Base-by-base conservation (phyloP, 163 green algal species). In the Chlorella variabilis region DNA sequence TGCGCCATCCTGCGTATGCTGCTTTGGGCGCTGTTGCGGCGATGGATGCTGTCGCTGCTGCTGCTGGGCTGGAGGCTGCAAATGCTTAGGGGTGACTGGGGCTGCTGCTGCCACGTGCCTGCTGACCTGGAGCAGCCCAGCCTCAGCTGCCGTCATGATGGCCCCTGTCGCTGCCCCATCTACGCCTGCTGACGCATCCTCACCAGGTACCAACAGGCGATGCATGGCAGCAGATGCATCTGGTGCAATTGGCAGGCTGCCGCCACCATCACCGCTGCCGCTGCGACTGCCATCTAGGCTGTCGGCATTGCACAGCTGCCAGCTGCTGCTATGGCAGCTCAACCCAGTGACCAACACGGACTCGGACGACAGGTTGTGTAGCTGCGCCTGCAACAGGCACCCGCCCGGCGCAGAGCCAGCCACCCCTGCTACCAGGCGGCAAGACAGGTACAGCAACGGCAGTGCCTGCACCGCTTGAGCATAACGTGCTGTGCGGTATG, bases 401-500 rank as follows among this genome's bases (percentile, higher is more conserved):
- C 25, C 70, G 6, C 78, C 75, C 2, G 48, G 59, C 38, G 39
- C 17, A 45, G 25, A 66, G 48, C 62, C 66, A 25, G 23, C 36
- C 21, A 59, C 33, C 2, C 68, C 79, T 2, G 54, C 58, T 36
- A 38, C 34, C 70, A 77, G 54, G 58, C 54, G 39, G 1, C 59
- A 59, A 20, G 66, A 56, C 45, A 87, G 23, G 42, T 75, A 31
- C 73, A 94, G 69, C 33, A 85, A 49, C 3, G 88, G 85, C 49
- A 82, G 61, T 25, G 90, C 85, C 8, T 66, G 42, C 18, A 92
- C 42, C 13, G 48, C 77, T 65, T 89, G 81, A 42, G 81, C 81
- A 42, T 82, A 73, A 48, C 89, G 86, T 63, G 93, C 59, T 56
- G 85, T 89, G 42, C 90, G 86, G 85, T 87, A 89, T 4, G 81